Evolutionary conservation across 2,329 filamentous ascomycete species (phyloP).

Genomic region (Cladophialophora bantiana): DNA sequence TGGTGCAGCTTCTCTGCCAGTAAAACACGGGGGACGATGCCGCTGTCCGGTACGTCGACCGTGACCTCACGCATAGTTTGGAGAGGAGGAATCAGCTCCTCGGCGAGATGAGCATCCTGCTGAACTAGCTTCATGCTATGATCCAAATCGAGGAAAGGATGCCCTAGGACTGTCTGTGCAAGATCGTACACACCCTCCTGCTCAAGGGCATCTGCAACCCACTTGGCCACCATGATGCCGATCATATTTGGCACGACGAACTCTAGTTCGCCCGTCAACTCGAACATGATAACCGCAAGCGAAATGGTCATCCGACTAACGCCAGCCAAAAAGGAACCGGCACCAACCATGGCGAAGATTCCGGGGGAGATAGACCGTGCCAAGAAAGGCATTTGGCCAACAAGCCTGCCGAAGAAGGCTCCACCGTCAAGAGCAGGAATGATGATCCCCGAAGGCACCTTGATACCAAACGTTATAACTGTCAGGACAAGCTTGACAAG

Average conservation of each 20-base stretch:
- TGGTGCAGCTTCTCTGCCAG: slow-evolving; percentile 56
- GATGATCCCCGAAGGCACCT: slow-evolving; percentile 67
- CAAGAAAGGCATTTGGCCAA: slow-evolving; percentile 60
- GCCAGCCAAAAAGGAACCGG: slow-evolving; percentile 65
- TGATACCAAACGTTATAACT: slow-evolving; percentile 66
- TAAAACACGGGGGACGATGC: slow-evolving; percentile 52
- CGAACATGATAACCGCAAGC: slow-evolving; percentile 68
- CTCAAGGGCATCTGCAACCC: slow-evolving; percentile 63
- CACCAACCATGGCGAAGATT: slow-evolving; percentile 68
- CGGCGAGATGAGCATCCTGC: slow-evolving; percentile 48
- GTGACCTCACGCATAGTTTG: slow-evolving; percentile 65
- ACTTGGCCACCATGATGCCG: slow-evolving; percentile 66
- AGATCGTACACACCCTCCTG: slow-evolving; percentile 65
- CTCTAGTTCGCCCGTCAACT: slow-evolving; percentile 65
- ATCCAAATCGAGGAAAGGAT: slow-evolving; percentile 66
- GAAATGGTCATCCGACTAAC: slow-evolving; percentile 66
- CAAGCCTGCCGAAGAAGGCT: slow-evolving; percentile 63
- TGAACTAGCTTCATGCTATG: slow-evolving; percentile 50
- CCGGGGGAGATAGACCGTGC: slow-evolving; percentile 62
- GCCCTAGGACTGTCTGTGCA: slow-evolving; percentile 64
- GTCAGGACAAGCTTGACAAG: slow-evolving; percentile 63
- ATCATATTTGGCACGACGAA: slow-evolving; percentile 67
- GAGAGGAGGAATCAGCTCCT: slow-evolving; percentile 59
- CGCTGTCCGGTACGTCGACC: slow-evolving; percentile 54
- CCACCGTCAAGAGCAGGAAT: slow-evolving; percentile 66